phyloP scores from a whole-genome alignment of 306 rosid species.

The Vigna unguiculata region DNA sequence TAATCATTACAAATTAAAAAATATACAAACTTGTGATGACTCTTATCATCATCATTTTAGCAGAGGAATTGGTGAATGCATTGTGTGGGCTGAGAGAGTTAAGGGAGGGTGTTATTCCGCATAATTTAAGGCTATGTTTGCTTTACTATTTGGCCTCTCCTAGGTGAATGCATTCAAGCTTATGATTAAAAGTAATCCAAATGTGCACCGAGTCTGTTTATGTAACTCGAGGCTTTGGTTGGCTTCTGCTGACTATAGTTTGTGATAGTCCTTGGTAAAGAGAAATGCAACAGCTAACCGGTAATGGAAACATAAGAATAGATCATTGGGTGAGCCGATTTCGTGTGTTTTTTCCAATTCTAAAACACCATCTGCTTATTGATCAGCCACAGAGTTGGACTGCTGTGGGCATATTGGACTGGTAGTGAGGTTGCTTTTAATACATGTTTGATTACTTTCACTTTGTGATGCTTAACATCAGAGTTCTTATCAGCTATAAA shows the following conservation, averaged over 20 bases:
- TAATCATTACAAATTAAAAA: not conserved
- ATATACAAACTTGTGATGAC: not conserved
- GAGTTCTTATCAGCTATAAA: conserved; percentile 21
- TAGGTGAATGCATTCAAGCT: not conserved
- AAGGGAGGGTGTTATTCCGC: not conserved
- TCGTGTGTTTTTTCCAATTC: not conserved
- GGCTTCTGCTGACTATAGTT: conserved; percentile 6
- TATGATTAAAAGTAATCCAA: too few species aligned
- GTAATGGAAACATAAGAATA: conserved; percentile 18
- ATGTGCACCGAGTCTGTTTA: not conserved
- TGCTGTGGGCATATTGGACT: not conserved
- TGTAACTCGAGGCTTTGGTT: conserved; percentile 18
- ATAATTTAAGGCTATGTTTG: not conserved
- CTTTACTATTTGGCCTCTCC: not conserved
- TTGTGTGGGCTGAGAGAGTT: not conserved
- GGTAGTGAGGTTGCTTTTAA: conserved; percentile 18
- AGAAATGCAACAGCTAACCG: not conserved
- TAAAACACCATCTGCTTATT: not conserved
- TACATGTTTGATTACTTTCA: conserved; percentile 19
- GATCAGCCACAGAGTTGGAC: conserved; percentile 9
- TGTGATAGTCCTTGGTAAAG: conserved; percentile 5
- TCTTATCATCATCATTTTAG: not conserved
- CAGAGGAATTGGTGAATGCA: not conserved
- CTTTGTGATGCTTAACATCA: not conserved
- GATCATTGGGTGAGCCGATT: not conserved